Conservation (phyloP, 2,329 filamentous ascomycete genomes). For the Cercospora sp. region DNA sequence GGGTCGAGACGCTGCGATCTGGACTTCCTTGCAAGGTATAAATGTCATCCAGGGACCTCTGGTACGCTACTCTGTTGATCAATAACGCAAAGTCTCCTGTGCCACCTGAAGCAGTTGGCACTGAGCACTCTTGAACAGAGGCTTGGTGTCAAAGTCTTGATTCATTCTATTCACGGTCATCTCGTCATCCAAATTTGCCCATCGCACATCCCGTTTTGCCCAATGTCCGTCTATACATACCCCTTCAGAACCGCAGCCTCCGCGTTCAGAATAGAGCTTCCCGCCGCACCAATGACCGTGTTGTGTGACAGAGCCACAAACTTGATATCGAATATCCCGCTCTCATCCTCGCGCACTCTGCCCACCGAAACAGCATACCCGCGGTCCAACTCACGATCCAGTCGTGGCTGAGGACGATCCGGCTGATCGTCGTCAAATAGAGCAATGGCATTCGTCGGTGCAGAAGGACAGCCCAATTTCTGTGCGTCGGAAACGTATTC, state of each 20-base stretch:
- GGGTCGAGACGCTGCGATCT: too few species aligned
- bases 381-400: slow-evolving; percentile 80
- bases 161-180: neutral
- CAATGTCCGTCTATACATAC: slow-evolving; percentile 43
- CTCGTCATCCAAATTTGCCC: neutral
- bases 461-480: slow-evolving; percentile 80
- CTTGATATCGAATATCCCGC: slow-evolving; percentile 88
- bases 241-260: slow-evolving; percentile 91
- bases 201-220: neutral
- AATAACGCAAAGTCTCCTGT: neutral
- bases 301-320: slow-evolving; percentile 92
- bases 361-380: slow-evolving; percentile 93
- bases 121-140: neutral
- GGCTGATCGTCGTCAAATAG: slow-evolving; percentile 75
- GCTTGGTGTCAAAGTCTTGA: neutral
- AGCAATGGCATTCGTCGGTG: slow-evolving; percentile 75
- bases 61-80: neutral
- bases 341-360: slow-evolving; percentile 79
- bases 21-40: too few species aligned
- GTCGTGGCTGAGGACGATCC: slow-evolving; percentile 84
- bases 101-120: neutral
- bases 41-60: neutral
- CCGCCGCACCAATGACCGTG: slow-evolving; percentile 92
- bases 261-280: slow-evolving; percentile 90
- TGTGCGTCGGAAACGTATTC: slow-evolving; percentile 81